Evolutionary conservation across 139 green algal genomes (phyloP), one percentile per base, ranked within the genome.

Genomic region (Chlamydomonas sp.): DNA sequence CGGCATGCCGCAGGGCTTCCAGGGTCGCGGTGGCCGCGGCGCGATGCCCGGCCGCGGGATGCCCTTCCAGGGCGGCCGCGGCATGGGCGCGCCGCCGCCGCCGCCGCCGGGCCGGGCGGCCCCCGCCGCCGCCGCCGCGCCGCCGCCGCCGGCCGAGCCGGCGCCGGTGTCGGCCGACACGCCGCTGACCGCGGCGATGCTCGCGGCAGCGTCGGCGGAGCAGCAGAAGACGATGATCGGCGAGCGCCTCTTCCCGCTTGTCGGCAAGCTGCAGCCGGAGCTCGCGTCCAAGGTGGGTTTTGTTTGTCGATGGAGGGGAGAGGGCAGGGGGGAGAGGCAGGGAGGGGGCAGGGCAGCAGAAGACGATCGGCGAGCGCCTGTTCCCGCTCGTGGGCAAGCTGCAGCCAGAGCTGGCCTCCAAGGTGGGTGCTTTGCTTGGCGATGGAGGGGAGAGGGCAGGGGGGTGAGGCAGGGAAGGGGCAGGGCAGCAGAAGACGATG

Each of bases 401-500:
- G 65, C 85, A 95, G 88, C 88, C 86, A 33, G 84, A 91, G 48
- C 74, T 94, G 80, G 90, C 90, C 1, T 90, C 86, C 76, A 97
- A 97, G n/a, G n/a, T n/a, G n/a, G n/a, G n/a, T n/a, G n/a, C n/a
- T n/a, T n/a, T n/a, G n/a, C n/a, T n/a, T n/a, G n/a, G n/a, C n/a
- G n/a, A n/a, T n/a, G n/a, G n/a, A n/a, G n/a, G n/a, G n/a, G n/a
- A n/a, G n/a, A n/a, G n/a, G n/a, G n/a, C n/a, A n/a, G n/a, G n/a
- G n/a, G n/a, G n/a, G n/a, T n/a, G n/a, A n/a, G n/a, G n/a, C n/a
- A n/a, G n/a, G n/a, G n/a, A n/a, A n/a, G n/a, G n/a, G n/a, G n/a
- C n/a, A n/a, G n/a, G n/a, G n/a, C n/a, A n/a, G 77, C 90, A 96
- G 81, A 93, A 94, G 87, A 81, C 90, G 79, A 90, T 96, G 76